Base-by-base conservation (phyloP, 1,284 basidiomycete genomes). In the Naganishia liquefaciens region DNA sequence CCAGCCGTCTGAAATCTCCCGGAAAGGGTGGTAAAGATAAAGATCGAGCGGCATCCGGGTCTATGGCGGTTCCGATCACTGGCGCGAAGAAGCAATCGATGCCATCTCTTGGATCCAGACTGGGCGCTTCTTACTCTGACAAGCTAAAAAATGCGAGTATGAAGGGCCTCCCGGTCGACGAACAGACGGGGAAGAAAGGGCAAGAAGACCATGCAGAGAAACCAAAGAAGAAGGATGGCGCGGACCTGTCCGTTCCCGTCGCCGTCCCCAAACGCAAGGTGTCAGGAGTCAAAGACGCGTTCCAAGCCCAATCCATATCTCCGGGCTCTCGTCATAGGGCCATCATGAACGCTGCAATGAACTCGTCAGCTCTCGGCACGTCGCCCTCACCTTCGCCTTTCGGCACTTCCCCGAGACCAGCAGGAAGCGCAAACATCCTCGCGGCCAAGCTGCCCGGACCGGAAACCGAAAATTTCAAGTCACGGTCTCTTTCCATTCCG, bases 401-500 rank as follows among this genome's bases (percentile, higher is more conserved):
- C 74, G 1, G 76, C 73, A 15, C 75, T 73, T 15, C n/a, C 75
- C 74, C 53, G 13, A 55, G 49, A 53, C 52, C 44, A 0, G 33
- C 64, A 13, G 55, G 53, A 2, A 43, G 27, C n/a, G 19, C 75
- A 73, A 2, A 68, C 75, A 21, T 76, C 76, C 7, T 68, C 72
- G 19, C 77, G 73, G 39, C 75, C 74, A 65, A 69, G 71, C 21
- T 71, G 71, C 3, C 69, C 69, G 69, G 70, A 3, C 58, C 57
- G 28, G 67, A 68, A 28, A 54, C 60, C 23, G 67, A 68, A 49
- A 63, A 63, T 44, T 68, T 65, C 64, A 65, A 65, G 30, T 62
- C 64, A 6, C 28, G 67, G 28, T 65, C 67, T 2, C 51, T 66
- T 33, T 67, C 72, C 17, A 70, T 75, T 21, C 71, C 74, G 5